Evolutionary conservation across 805 yeast genomes (phyloP), one percentile per base, ranked within the genome.

Genomic region (Soucietia sequanensis): DNA sequence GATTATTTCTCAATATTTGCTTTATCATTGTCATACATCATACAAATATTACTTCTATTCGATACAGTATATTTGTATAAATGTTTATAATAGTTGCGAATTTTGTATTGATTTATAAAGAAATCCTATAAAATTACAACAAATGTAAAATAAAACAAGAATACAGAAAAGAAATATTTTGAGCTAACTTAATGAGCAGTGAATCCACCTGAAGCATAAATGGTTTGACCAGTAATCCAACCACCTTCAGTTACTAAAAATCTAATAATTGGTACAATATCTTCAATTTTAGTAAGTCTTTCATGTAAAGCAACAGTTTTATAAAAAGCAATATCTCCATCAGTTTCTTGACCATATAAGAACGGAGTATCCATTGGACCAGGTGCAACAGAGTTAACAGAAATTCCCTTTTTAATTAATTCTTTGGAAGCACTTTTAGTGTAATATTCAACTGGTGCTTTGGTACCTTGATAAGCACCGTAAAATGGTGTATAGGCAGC

Each of bases 161-260:
- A n/a, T n/a, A n/a, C n/a, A n/a, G n/a, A n/a, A n/a, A n/a, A n/a
- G n/a, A n/a, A n/a, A n/a, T n/a, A n/a, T n/a, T n/a, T n/a, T 21
- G 10, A 21, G 23, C 21, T 22, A 25, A 12, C 17, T 41, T 53
- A 75, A 46, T 74, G 81, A 31, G 85, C 82, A 39, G 83, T 77
- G 58, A 78, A 78, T 5, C 84, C 85, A 43, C 84, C 84, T 31
- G 72, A 68, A 33, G 81, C 80, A 44, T 66, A 80, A 35, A 80
- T 62, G 44, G 83, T 80, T 58, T 81, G 88, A 33, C 87, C 87
- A 31, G 78, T 78, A 53, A 80, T 72, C 85, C 86, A 81, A 48
- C 67, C 68, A 39, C 86, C 86, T 42, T 78, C 82, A 33, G 80
- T 72, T 23, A 68, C 81, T 54, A 80, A 64, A 54, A 80, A 78